Conservation (phyloP, 345 rosid genomes). For the Camelina hispida region DNA sequence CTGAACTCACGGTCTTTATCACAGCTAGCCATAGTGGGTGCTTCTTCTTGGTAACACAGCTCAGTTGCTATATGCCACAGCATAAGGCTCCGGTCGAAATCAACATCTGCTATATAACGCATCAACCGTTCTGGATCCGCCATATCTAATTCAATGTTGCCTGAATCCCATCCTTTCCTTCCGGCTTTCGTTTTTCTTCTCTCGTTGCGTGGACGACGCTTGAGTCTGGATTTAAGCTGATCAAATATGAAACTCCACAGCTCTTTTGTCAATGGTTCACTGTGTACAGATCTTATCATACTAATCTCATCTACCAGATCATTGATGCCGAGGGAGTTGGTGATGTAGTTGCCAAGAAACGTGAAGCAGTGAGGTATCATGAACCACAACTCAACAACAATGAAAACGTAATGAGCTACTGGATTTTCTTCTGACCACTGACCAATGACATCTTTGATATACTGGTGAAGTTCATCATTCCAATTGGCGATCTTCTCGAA, state of each 20-base stretch:
- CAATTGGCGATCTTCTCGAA: neutral
- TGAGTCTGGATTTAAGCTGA: neutral
- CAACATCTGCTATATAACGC: neutral
- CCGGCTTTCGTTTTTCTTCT: neutral
- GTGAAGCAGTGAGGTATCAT: neutral
- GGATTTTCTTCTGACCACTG: neutral
- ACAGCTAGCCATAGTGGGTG: neutral
- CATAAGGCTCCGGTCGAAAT: neutral
- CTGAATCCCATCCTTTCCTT: neutral
- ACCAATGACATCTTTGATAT: neutral
- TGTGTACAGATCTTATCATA: neutral
- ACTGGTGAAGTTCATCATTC: neutral
- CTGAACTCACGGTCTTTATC: conserved; percentile 36
- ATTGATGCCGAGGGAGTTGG: neutral
- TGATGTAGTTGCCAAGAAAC: neutral
- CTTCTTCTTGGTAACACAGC: neutral
- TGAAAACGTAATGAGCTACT: neutral
- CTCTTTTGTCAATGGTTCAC: neutral
- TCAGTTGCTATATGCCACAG: neutral
- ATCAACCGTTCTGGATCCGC: neutral
- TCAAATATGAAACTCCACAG: neutral
- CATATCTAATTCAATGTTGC: neutral
- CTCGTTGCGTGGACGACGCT: neutral
- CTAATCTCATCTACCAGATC: neutral
- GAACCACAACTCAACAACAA: neutral